Evolutionary conservation across 2,329 filamentous ascomycete genomes (phyloP).

Genomic region (Pseudocercospora fuligena): DNA sequence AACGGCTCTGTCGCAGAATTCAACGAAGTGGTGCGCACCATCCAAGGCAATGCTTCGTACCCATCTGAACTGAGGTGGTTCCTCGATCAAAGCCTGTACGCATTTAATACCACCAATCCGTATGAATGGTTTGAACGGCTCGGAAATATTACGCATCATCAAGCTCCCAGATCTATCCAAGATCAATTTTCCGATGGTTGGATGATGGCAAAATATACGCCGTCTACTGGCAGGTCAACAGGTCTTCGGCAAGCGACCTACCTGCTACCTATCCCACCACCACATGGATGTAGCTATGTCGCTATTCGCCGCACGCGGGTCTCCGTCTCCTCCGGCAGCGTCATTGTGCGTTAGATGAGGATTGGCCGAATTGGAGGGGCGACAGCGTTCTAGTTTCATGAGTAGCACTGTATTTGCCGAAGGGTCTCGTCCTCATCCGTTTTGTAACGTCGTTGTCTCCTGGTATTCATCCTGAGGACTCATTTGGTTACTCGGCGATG

Average conservation of each 20-base stretch:
- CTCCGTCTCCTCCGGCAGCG: conserved; percentile 11
- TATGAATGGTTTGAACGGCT: no score
- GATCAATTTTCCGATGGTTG: no score
- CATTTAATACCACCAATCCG: no score
- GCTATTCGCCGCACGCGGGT: background rate
- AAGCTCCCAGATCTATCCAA: no score
- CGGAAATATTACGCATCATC: no score
- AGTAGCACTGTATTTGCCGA: conserved; percentile 3
- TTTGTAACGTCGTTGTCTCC: background rate
- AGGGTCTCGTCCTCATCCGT: conserved; percentile 6
- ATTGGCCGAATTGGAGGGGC: conserved; percentile 11
- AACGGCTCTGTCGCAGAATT: no score
- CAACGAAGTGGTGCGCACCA: no score
- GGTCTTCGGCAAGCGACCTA: background rate
- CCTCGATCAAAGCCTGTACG: no score
- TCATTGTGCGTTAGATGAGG: conserved; percentile 14
- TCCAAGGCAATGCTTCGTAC: no score
- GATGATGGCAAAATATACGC: no score
- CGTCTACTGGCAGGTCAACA: background rate
- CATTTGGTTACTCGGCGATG: background rate
- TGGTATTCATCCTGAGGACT: background rate
- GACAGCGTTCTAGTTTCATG: conserved; percentile 3
- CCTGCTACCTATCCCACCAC: conserved; percentile 12
- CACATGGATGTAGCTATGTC: conserved; percentile 11
- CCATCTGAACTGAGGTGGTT: no score